Conservation (phyloP, 176 grass and related monocot species). For the Chloris gayana region DNA sequence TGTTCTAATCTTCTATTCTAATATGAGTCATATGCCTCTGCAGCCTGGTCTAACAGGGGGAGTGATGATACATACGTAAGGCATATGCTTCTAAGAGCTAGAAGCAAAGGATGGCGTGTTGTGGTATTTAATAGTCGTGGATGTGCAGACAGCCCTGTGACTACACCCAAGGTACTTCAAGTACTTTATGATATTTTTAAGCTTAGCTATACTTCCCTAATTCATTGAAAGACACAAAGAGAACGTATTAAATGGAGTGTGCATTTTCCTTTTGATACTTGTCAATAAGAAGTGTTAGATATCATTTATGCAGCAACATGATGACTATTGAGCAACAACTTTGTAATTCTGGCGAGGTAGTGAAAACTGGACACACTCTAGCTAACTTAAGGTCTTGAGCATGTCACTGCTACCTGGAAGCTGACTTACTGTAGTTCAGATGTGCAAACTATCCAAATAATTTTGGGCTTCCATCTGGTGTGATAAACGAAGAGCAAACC, state of each 20-base stretch:
- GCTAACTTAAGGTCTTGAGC: neutral
- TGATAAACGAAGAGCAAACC: constrained; percentile 11
- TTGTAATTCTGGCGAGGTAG: neutral
- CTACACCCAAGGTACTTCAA: constrained; percentile 81
- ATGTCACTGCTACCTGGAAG: neutral
- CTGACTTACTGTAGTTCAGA: neutral
- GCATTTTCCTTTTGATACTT: neutral
- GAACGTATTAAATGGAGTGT: neutral
- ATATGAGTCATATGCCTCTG: constrained; percentile 23
- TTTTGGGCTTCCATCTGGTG: constrained; percentile 29
- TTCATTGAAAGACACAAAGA: constrained; percentile 14
- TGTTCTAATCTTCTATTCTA: neutral
- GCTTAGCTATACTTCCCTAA: constrained; percentile 1
- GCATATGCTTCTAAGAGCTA: constrained; percentile 95
- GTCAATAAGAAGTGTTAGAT: constrained; percentile 4
- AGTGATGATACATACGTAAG: constrained; percentile 97
- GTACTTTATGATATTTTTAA: neutral
- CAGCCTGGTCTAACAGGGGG: constrained; percentile 95
- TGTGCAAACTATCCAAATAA: constrained; percentile 9
- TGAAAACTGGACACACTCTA: constrained; percentile 7
- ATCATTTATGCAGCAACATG: neutral
- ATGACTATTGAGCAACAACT: neutral
- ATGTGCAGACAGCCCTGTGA: constrained; percentile 86
- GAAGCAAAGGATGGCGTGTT: constrained; percentile 84
- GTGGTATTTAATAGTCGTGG: constrained; percentile 95